Conservation (phyloP, 129 eudicot species). For the Lactuca saligna region DNA sequence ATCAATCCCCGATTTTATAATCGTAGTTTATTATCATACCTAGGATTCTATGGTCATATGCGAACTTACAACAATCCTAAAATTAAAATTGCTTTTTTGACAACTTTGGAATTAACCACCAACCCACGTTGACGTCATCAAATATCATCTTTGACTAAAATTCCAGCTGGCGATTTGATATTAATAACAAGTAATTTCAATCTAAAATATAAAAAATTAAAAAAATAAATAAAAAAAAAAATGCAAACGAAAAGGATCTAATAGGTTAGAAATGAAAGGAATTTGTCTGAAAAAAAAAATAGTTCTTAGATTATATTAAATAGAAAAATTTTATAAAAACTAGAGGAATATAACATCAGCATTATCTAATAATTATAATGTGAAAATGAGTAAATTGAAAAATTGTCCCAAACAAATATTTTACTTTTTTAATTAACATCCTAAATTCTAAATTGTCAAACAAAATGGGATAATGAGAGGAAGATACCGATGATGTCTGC, state of each 20-base stretch:
- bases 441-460: not conserved
- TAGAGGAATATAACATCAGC: not conserved
- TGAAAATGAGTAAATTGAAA: not conserved
- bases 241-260: too few species aligned
- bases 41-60: too few species aligned
- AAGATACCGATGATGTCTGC: slow-evolving; percentile 46
- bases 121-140: not conserved
- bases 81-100: too few species aligned
- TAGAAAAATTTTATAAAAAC: not conserved
- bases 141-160: not conserved
- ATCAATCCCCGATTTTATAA: too few species aligned
- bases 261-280: not conserved
- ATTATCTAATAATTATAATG: too few species aligned
- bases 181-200: too few species aligned
- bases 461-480: not conserved
- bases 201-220: too few species aligned
- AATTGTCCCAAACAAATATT: not conserved
- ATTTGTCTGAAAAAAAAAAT: not conserved
- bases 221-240: too few species aligned
- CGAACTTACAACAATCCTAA: too few species aligned
- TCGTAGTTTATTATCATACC: too few species aligned
- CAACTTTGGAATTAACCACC: not conserved
- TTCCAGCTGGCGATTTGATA: not conserved
- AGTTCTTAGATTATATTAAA: not conserved
- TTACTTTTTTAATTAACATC: too few species aligned